Base-by-base conservation (phyloP, 2,329 filamentous ascomycete species). In the Scytalidium sp. region DNA sequence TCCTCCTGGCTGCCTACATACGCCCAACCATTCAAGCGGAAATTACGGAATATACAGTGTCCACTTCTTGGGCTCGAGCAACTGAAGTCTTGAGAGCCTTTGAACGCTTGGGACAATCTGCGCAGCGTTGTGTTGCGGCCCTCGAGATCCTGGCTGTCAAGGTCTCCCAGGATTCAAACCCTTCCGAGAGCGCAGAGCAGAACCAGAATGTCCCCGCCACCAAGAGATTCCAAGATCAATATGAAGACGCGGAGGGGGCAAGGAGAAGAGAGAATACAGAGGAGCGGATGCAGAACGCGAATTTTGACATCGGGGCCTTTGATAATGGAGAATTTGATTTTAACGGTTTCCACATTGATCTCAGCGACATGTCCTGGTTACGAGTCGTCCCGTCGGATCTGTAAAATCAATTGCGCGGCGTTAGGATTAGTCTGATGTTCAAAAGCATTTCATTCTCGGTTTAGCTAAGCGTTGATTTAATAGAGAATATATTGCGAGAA, bases 31-130 rank as follows among this genome's bases (percentile, higher is more conserved):
- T 22, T 17, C 17, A 41, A 49, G 22, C 11, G 21, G 19, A 22
- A 22, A 29, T 39, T 25, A 19, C 43, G 17, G 43, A 45, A 8
- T 36, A 36, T n/a, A 36, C 32, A 17, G 21, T 45, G 13, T 45
- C 43, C 17, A 23, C 29, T 15, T 46, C n/a, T 22, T 46, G 45
- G 45, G 19, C 11, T 2, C 21, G 19, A 7, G 19, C 32, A 23
- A 46, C 41, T 2, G 32, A 59, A 0, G 56, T 69, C 0, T 57
- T 70, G 1, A 58, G 64, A 8, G 57, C 62, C 0, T 65, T 70
- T 10, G 67, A 70, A 41, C 56, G 59, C 3, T 64, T 70, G 5
- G 62, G 67, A 0, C 62, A 63, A 8, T 68, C 65, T 1, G 64
- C 65, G 1, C 56, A 63, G 2, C 51, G 65, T 19, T 70, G 68